These are phyloP conservation scores for Malus hybrid DNA, from an alignment of 331 rosid genomes.

Conservation along the genomic window DNA sequence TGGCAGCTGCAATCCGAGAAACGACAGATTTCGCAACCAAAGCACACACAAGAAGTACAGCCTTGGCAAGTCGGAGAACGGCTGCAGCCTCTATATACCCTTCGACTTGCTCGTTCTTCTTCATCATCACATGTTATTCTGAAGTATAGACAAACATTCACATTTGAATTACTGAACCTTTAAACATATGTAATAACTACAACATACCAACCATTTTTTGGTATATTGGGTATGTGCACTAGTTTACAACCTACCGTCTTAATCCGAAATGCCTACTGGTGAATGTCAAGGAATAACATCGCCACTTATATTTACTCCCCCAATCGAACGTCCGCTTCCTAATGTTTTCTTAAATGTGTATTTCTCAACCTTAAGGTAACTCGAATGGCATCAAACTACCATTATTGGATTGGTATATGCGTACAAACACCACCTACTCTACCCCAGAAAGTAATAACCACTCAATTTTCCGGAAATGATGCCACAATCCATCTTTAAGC, in stretches of 20 bases:
- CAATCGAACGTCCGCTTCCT: neutral
- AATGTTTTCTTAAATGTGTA: neutral
- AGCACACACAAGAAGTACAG: conserved; percentile 96
- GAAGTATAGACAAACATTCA: conserved; percentile 16
- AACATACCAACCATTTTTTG: neutral
- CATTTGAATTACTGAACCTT: neutral
- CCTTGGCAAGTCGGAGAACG: conserved; percentile 89
- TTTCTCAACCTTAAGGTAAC: neutral
- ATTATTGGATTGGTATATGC: neutral
- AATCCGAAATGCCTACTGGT: neutral
- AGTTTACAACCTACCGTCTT: neutral
- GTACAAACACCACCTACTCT: neutral
- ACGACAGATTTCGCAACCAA: conserved; percentile 86
- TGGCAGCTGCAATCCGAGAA: conserved; percentile 97
- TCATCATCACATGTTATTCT: conserved; percentile 86
- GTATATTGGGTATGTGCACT: neutral
- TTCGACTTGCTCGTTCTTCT: conserved; percentile 86
- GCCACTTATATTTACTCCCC: neutral
- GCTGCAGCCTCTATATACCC: conserved; percentile 79
- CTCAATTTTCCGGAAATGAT: neutral
- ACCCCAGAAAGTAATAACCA: neutral
- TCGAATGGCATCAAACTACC: neutral
- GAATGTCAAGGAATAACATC: neutral
- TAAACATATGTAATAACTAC: neutral
- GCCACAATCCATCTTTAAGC: neutral